phyloP scores from a whole-genome alignment of 2,329 filamentous ascomycete species.

The Colletotrichum cordylinicola region DNA sequence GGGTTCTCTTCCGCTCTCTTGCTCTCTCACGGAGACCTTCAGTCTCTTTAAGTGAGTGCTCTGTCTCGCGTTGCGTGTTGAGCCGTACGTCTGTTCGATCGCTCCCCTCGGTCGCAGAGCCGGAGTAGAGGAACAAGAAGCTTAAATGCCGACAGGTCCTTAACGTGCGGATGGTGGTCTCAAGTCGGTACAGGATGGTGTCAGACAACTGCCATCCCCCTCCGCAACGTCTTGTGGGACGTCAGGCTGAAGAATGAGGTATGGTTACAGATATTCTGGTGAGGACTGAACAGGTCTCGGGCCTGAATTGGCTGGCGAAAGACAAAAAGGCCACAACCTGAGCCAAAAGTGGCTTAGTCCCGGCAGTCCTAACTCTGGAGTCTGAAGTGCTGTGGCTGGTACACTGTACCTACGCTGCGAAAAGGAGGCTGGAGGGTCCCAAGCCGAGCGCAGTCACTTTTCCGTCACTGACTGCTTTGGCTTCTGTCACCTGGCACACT shows the following conservation, averaged over 20 bases:
- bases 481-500: background rate
- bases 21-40: background rate
- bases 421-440: background rate
- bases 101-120: background rate
- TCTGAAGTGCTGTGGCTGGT: conserved; percentile 2
- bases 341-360: conserved; percentile 21
- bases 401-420: background rate
- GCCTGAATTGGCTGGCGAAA: conserved; percentile 15
- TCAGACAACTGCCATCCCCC: conserved; percentile 23
- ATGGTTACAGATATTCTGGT: conserved; percentile 21
- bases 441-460: background rate
- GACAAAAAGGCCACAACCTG: conserved; percentile 13
- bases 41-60: background rate
- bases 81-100: background rate
- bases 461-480: background rate
- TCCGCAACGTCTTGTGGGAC: conserved; percentile 23
- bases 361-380: conserved; percentile 1
- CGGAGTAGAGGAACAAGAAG: conserved; percentile 5
- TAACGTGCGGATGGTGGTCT: conserved; percentile 12
- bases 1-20: background rate
- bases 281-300: conserved; percentile 19
- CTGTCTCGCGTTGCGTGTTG: background rate
- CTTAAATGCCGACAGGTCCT: conserved; percentile 13
- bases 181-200: conserved; percentile 15
- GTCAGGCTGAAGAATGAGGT: conserved; percentile 22